Conservation (phyloP, 1,284 basidiomycete genomes). For the Crepidotus sp. region DNA sequence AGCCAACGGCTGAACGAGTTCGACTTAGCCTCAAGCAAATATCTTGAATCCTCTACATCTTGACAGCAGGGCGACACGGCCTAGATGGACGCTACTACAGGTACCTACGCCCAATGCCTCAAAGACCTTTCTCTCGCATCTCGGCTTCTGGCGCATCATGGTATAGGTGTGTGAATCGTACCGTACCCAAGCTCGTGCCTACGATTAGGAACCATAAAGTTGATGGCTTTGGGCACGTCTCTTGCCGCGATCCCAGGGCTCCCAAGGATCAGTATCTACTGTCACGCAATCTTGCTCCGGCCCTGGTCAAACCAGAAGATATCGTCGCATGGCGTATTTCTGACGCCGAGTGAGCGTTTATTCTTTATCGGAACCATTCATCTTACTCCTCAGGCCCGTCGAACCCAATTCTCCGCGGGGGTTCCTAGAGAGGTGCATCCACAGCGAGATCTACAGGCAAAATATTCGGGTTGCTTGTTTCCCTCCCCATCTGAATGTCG, state of each 20-base stretch:
- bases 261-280: constrained; percentile 17
- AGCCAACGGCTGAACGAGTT: too few species aligned
- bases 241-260: constrained; percentile 17
- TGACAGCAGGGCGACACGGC: not conserved
- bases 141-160: constrained; percentile 15
- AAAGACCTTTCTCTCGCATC: constrained; percentile 15
- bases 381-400: constrained; percentile 5
- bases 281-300: constrained; percentile 16
- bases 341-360: constrained; percentile 9
- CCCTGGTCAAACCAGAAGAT: constrained; percentile 13
- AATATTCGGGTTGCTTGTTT: not conserved
- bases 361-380: not conserved
- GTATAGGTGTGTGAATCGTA: constrained; percentile 7
- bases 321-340: constrained; percentile 16
- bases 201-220: not conserved
- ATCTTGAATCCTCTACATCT: not conserved
- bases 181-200: not conserved
- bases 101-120: constrained; percentile 6
- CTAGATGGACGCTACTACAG: not conserved
- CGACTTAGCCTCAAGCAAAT: too few species aligned
- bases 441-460: constrained; percentile 18
- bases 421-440: constrained; percentile 18
- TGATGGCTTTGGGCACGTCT: constrained; percentile 18
- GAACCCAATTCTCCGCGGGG: constrained; percentile 14
- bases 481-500: not conserved